phyloP scores from a whole-genome alignment of 73 alveolate genomes.

The Stentor coeruleus region DNA sequence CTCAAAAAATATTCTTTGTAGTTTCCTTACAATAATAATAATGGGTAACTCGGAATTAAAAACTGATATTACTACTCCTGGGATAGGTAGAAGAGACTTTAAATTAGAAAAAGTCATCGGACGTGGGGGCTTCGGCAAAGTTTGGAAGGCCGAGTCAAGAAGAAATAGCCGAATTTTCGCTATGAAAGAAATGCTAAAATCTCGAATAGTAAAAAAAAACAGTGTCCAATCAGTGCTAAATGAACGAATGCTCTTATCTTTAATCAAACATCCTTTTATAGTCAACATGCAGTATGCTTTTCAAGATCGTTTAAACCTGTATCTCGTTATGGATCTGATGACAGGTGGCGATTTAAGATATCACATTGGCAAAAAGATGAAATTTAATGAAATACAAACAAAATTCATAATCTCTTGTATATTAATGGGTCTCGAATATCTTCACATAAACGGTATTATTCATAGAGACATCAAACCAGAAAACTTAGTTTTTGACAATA shows the following conservation, averaged over 20 bases:
- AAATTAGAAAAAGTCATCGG: slow-evolving; percentile 56
- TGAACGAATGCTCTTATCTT: slow-evolving; percentile 71
- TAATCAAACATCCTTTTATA: slow-evolving; percentile 67
- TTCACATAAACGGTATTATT: slow-evolving; percentile 76
- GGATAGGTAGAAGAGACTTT: too few relatives aligned
- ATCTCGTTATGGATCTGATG: slow-evolving; percentile 86
- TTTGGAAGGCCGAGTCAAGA: slow-evolving; percentile 29
- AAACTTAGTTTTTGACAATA: slow-evolving; percentile 76
- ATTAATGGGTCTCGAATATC: slow-evolving; percentile 63
- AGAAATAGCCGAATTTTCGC: slow-evolving; percentile 52
- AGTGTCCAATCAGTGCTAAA: slow-evolving; percentile 71
- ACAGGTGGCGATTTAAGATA: slow-evolving; percentile 82
- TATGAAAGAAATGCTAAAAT: slow-evolving; percentile 78
- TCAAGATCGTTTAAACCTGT: slow-evolving; percentile 80
- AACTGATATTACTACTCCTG: too few relatives aligned
- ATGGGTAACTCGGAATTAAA: too few relatives aligned
- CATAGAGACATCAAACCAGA: slow-evolving; percentile 96
- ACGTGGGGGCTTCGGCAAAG: slow-evolving; percentile 54
- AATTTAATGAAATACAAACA: slow-evolving; percentile 48
- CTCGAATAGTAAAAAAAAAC: slow-evolving; percentile 73
- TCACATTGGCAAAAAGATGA: slow-evolving; percentile 47
- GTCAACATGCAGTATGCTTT: slow-evolving; percentile 91
- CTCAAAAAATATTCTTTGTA: too few relatives aligned
- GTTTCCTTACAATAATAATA: too few relatives aligned
- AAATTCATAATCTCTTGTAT: slow-evolving; percentile 67